A percentile compares a stretch with the other conserved stretches of the same genome.
Conservation (phyloP, 352 stramenopile species). For the Globisporangium nunn region DNA sequence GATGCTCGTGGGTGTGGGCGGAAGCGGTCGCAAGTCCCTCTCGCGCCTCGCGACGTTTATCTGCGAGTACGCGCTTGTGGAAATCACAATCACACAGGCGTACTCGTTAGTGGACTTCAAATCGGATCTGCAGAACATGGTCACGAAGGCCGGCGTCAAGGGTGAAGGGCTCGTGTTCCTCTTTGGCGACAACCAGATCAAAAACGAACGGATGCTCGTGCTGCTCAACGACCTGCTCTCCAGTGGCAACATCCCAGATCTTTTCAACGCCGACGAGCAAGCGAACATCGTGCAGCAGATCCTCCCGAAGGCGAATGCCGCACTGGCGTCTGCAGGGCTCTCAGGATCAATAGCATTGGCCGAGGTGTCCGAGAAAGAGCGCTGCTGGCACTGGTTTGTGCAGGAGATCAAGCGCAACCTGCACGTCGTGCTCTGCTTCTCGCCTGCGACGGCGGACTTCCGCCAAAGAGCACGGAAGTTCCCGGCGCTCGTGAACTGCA, state of each 20-base stretch:
- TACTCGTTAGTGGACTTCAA: slow-evolving; percentile 94
- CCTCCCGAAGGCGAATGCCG: slow-evolving; percentile 75
- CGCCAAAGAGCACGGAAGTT: slow-evolving; percentile 88
- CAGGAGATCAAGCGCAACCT: slow-evolving; percentile 88
- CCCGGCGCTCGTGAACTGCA: slow-evolving; percentile 92
- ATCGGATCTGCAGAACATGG: slow-evolving; percentile 90
- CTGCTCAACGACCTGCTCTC: slow-evolving; percentile 92
- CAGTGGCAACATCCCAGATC: slow-evolving; percentile 88
- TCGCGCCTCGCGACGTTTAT: slow-evolving; percentile 89
- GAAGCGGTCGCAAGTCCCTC: slow-evolving; percentile 92
- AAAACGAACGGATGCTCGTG: slow-evolving; percentile 94
- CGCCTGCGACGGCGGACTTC: slow-evolving; percentile 87
- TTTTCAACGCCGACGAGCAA: slow-evolving; percentile 90
- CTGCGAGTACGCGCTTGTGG: slow-evolving; percentile 79
- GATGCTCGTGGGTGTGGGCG: slow-evolving; percentile 91
- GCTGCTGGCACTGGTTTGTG: slow-evolving; percentile 91
- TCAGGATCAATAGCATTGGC: slow-evolving; percentile 12
- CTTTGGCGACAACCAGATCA: slow-evolving; percentile 91
- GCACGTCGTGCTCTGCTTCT: slow-evolving; percentile 94
- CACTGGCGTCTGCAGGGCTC: slow-evolving; percentile 12
- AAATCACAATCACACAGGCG: slow-evolving; percentile 87
- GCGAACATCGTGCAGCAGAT: slow-evolving; percentile 87
- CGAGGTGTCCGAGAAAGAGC: slow-evolving; percentile 85
- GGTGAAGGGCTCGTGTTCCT: slow-evolving; percentile 90
- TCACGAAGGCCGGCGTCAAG: slow-evolving; percentile 88